phyloP scores from a whole-genome alignment of 768 basidiomycete species.

The Crepidotus variabilis region DNA sequence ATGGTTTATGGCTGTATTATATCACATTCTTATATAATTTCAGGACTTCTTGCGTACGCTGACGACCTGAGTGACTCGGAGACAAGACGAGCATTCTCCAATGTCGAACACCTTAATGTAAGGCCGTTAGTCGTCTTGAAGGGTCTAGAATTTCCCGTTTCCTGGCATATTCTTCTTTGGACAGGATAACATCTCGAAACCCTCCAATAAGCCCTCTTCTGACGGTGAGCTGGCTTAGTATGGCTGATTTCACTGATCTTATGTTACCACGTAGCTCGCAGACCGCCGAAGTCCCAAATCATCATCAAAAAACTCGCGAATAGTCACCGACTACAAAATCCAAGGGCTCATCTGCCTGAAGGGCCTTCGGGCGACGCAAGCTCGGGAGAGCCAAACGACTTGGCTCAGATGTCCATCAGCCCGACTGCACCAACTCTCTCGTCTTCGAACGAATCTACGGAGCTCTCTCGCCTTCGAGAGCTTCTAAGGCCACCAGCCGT shows the following conservation, averaged over 20 bases:
- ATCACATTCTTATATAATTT: neutral
- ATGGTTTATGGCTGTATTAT: neutral
- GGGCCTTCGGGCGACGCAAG: constrained; percentile 25
- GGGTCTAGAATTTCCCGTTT: constrained; percentile 58
- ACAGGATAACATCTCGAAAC: constrained; percentile 58
- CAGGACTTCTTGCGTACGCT: constrained; percentile 62
- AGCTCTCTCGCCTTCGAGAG: constrained; percentile 49
- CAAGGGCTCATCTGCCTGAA: constrained; percentile 47
- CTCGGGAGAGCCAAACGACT: constrained; percentile 11
- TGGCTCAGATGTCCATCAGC: constrained; percentile 7
- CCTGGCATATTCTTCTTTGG: constrained; percentile 53
- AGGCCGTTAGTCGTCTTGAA: constrained; percentile 43
- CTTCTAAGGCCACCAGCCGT: constrained; percentile 63
- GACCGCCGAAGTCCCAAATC: constrained; percentile 49
- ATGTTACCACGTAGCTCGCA: constrained; percentile 27
- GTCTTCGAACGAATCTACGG: constrained; percentile 17
- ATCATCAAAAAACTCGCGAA: constrained; percentile 52
- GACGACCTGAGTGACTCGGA: constrained; percentile 61
- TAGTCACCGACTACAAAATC: constrained; percentile 44
- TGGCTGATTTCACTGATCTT: neutral
- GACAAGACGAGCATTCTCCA: constrained; percentile 30
- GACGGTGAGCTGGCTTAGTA: constrained; percentile 34
- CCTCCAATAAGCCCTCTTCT: constrained; percentile 28
- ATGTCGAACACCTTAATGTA: constrained; percentile 47
- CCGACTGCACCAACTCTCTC: constrained; percentile 2